Base-by-base conservation (phyloP, 257 asterid genomes). In the Solanum bulbocastanum region DNA sequence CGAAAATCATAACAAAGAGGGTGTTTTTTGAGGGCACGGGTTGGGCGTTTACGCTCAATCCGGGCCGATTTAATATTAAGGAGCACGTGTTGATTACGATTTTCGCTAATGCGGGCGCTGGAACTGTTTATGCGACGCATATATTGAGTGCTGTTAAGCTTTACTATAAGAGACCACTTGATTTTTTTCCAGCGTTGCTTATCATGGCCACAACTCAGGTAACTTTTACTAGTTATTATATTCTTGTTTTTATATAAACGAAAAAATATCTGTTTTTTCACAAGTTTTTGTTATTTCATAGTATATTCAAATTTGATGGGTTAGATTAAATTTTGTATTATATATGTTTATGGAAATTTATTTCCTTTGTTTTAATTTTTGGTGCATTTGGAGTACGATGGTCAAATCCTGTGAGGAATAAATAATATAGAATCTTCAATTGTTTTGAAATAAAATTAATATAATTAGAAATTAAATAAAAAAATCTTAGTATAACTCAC, bases 21-120 rank as follows among this genome's bases (percentile, higher is more conserved):
- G 87, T 36, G 5, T 91, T 91, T 78, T 87, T 89, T 0, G 30
- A 88, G 83, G 94, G 91, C 9, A 87, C 93, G 20, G 1, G 78
- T 32, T 88, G 74, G n/a, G 93, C 83, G 68, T 93, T 91, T 62
- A 49, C 91, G 4, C 27, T 92, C 74, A 93, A 93, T 79, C 93
- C 94, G 2, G 94, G 94, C 14, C 93, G 94, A 7, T 93, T 93
- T 35, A 93, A 90, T 58, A 44, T 91, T 6, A 92, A 92, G 20
- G 96, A 93, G 86, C 96, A 93, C 58, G 94, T 93, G 14, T 14
- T 90, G 91, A 93, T 93, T 22, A 90, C 94, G 9, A 92, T 93
- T 25, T 76, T 92, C 22, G 96, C 94, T 6, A 91, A 90, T 89
- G 87, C 94, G 18, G 94, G 94, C 10, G 92, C 94, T 15, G 93